A percentile compares a stretch with the other conserved stretches of the same genome.
Evolutionary conservation across 257 asterid species (phyloP).

Genomic region (Nicotiana tomentosiformis): DNA sequence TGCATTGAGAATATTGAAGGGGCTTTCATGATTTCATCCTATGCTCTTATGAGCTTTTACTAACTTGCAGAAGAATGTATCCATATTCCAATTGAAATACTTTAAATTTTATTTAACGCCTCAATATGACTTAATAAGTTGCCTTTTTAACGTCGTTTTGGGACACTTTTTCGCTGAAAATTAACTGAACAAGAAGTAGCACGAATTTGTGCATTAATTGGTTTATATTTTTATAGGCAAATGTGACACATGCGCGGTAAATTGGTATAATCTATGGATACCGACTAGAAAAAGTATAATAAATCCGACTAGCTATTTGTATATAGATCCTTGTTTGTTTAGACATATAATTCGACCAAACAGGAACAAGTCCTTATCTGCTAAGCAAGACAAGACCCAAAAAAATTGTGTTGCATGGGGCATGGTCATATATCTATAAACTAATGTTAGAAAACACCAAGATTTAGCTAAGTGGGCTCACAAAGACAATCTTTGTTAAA

Average conservation of each 20-base stretch:
- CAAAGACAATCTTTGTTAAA: constrained; percentile 11
- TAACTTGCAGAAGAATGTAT: constrained; percentile 10
- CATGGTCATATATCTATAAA: neutral
- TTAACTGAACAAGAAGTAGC: too few species aligned
- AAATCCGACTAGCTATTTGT: too few species aligned
- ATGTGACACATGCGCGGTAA: too few species aligned
- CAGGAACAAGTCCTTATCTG: neutral
- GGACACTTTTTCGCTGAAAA: too few species aligned
- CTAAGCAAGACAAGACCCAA: neutral
- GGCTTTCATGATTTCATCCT: constrained; percentile 11
- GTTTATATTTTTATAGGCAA: too few species aligned
- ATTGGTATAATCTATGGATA: too few species aligned
- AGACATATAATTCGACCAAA: neutral
- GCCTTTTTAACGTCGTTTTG: neutral
- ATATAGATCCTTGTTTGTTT: neutral
- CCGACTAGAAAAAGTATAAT: too few species aligned
- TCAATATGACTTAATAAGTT: neutral
- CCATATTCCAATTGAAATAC: neutral
- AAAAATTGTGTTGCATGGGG: neutral
- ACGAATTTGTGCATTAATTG: too few species aligned
- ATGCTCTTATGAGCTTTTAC: constrained; percentile 15
- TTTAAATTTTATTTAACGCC: neutral
- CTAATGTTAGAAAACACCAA: neutral
- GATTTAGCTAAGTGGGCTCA: constrained; percentile 9
- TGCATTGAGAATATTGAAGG: constrained; percentile 7